These are phyloP conservation scores for Alternaria novae-zelandiae DNA, from an alignment of 2,329 filamentous ascomycete species.

Conservation along the genomic window DNA sequence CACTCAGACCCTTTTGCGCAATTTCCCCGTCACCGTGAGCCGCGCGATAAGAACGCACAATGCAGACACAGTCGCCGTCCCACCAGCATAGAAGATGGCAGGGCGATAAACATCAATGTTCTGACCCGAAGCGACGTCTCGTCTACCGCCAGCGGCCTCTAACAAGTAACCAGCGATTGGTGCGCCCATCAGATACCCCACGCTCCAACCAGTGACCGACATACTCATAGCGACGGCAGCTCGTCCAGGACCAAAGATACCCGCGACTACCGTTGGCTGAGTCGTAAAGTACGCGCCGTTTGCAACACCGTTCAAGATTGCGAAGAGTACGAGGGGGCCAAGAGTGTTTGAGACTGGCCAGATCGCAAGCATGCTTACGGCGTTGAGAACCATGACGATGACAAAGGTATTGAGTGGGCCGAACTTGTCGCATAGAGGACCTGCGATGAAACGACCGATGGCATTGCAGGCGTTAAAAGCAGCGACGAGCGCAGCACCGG, in stretches of 20 bases:
- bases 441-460: constrained; percentile 34
- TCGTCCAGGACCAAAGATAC: constrained; percentile 35
- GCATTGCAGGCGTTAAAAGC: constrained; percentile 40
- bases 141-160: constrained; percentile 31
- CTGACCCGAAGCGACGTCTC: constrained; percentile 8
- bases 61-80: constrained; percentile 27
- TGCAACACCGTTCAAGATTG: constrained; percentile 37
- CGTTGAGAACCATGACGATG: constrained; percentile 34
- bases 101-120: constrained; percentile 34
- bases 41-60: constrained; percentile 31
- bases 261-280: constrained; percentile 37
- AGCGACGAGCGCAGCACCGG: constrained; percentile 35
- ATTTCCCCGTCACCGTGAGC: constrained; percentile 25
- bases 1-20: constrained; percentile 24
- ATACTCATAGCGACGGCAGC: constrained; percentile 39
- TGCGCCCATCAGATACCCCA: constrained; percentile 37
- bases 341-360: constrained; percentile 38
- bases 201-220: constrained; percentile 35
- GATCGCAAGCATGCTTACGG: constrained; percentile 37
- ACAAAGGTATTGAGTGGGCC: constrained; percentile 43
- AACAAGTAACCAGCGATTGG: constrained; percentile 37
- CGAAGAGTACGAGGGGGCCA: constrained; percentile 35
- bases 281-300: constrained; percentile 40
- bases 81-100: constrained; percentile 41
- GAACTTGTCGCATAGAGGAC: constrained; percentile 36